These are phyloP conservation scores for Oenanthe javanica DNA, from an alignment of 140 eudicot species.

Conservation along the genomic window DNA sequence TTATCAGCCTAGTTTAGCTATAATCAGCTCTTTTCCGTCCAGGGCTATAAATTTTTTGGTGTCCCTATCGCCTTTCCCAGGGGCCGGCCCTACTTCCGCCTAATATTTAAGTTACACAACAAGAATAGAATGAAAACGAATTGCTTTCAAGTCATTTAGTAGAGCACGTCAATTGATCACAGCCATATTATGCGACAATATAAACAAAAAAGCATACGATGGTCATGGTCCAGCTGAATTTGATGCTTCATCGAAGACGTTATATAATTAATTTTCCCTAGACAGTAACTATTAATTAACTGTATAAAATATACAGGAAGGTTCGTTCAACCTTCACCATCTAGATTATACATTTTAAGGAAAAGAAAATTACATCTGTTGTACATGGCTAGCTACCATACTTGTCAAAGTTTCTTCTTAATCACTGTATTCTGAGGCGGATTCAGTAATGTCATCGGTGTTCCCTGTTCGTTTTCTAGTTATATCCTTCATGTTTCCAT, in stretches of 20 bases:
- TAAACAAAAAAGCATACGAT: not conserved
- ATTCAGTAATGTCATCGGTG: conserved; percentile 39
- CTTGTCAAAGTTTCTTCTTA: not conserved
- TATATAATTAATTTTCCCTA: not conserved
- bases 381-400: not conserved
- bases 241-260: not conserved
- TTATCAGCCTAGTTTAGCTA: too few species aligned
- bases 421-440: conserved; percentile 61
- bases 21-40: too few species aligned
- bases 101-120: too few species aligned
- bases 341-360: not conserved
- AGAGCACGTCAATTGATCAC: too few species aligned
- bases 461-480: conserved; percentile 28
- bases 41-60: too few species aligned
- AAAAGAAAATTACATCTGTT: not conserved
- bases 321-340: not conserved
- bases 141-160: too few species aligned
- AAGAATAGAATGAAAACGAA: too few species aligned
- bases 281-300: not conserved
- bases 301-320: not conserved
- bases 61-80: too few species aligned
- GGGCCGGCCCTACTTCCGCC: too few species aligned
- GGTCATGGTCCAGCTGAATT: not conserved
- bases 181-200: not conserved
- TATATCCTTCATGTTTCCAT: conserved; percentile 19